A percentile compares a stretch with the other conserved stretches of the same genome.
Evolutionary conservation across 2,329 filamentous ascomycete genomes (phyloP).

Genomic region (Penicillium sp.): DNA sequence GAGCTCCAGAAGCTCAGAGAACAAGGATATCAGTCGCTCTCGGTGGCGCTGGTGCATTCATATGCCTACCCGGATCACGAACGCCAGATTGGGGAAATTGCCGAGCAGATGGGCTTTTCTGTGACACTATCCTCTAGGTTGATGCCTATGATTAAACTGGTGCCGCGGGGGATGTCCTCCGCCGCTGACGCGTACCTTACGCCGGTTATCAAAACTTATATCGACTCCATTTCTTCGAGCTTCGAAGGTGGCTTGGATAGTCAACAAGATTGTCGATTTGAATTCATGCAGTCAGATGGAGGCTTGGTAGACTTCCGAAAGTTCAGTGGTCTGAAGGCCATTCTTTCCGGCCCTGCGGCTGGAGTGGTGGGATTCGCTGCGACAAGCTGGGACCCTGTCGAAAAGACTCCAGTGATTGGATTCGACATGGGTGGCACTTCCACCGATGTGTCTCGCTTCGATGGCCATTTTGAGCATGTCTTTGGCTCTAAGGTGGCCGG

Average conservation of each 20-base stretch:
- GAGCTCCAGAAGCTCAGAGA: slow-evolving; percentile 68
- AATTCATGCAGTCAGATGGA: slow-evolving; percentile 95
- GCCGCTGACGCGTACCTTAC: slow-evolving; percentile 79
- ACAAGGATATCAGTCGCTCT: slow-evolving; percentile 72
- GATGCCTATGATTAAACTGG: slow-evolving; percentile 83
- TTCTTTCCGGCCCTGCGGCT: slow-evolving; percentile 87
- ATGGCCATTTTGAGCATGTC: slow-evolving; percentile 85
- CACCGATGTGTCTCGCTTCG: slow-evolving; percentile 84
- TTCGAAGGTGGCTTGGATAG: slow-evolving; percentile 79
- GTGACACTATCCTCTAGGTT: slow-evolving; percentile 77
- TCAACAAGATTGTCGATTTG: slow-evolving; percentile 72
- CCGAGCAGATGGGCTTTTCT: slow-evolving; percentile 74
- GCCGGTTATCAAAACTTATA: slow-evolving; percentile 75
- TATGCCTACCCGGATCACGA: slow-evolving; percentile 90
- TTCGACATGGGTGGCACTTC: slow-evolving; percentile 96
- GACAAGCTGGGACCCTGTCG: slow-evolving; percentile 82
- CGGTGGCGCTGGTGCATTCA: slow-evolving; percentile 84
- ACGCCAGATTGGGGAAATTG: slow-evolving; percentile 71
- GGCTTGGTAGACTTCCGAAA: slow-evolving; percentile 57
- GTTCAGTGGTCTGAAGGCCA: slow-evolving; percentile 84
- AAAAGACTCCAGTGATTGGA: slow-evolving; percentile 82
- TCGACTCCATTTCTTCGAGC: slow-evolving; percentile 56
- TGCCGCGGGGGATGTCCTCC: slow-evolving; percentile 73
- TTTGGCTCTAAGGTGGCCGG: slow-evolving; percentile 93
- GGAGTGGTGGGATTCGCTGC: slow-evolving; percentile 91